Evolutionary conservation across 164 flowering plant genomes (phyloP).

Genomic region (Malania oleifera): DNA sequence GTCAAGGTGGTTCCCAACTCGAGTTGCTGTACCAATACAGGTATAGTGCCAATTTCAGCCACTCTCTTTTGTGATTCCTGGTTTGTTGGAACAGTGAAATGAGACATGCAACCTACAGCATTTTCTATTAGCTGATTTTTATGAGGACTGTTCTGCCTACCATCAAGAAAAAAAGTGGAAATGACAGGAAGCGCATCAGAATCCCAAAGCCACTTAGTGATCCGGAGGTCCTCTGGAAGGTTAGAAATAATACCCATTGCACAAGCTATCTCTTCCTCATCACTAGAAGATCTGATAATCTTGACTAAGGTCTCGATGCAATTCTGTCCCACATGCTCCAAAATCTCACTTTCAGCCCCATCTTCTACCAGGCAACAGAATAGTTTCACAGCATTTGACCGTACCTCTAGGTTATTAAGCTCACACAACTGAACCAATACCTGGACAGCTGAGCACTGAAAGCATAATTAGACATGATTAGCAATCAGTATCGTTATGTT

Average conservation of each 20-base stretch:
- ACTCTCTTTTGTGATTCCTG: not conserved
- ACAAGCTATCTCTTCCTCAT: not conserved
- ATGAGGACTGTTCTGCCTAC: not conserved
- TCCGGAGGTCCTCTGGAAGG: slow-evolving; percentile 2
- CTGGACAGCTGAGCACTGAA: not conserved
- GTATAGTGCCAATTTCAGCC: not conserved
- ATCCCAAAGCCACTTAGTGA: not conserved
- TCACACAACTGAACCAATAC: not conserved
- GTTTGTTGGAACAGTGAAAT: not conserved
- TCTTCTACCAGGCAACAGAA: not conserved
- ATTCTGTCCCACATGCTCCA: not conserved
- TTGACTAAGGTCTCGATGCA: not conserved
- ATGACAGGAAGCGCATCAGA: not conserved
- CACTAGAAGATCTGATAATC: not conserved
- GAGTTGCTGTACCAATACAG: not conserved
- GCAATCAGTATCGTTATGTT: too few species aligned
- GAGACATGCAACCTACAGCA: not conserved
- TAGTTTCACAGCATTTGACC: not conserved
- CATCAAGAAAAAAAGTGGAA: not conserved
- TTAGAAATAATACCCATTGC: not conserved
- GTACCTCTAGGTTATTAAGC: not conserved
- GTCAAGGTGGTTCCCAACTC: not conserved
- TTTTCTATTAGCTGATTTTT: slow-evolving; percentile 2
- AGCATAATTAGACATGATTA: not conserved
- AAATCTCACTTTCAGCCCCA: not conserved